Evolutionary conservation across 345 rosid species (phyloP).

Genomic region (Xanthoceras sorbifolium): DNA sequence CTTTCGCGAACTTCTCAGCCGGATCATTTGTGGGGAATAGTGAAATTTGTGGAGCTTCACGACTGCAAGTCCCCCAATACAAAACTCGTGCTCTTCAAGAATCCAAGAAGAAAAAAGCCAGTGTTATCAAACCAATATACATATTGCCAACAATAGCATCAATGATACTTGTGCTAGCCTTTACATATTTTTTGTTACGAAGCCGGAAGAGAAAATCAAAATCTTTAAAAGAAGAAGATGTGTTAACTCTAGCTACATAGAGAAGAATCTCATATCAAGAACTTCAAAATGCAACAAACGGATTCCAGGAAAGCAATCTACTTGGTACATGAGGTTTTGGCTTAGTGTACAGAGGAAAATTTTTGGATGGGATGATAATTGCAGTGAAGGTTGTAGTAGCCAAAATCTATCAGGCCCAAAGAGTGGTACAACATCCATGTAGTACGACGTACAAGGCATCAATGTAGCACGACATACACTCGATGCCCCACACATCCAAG

Average conservation of each 20-base stretch:
- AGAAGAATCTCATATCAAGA: neutral
- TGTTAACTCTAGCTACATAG: neutral
- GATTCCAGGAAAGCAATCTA: neutral
- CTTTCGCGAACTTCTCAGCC: slow-evolving; percentile 16
- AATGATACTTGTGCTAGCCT: neutral
- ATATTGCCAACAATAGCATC: neutral
- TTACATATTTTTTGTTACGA: neutral
- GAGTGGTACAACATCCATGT: neutral
- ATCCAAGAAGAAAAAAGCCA: neutral
- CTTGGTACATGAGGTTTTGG: neutral
- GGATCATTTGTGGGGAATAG: slow-evolving; percentile 13
- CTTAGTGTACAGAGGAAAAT: neutral
- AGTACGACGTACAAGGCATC: too few species aligned
- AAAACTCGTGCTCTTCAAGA: neutral
- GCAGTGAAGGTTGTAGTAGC: neutral
- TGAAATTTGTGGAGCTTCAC: neutral
- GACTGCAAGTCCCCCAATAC: neutral
- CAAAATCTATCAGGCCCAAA: too few species aligned
- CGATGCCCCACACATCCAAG: too few species aligned
- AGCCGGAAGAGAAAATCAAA: neutral
- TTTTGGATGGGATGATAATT: neutral
- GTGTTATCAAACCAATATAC: neutral
- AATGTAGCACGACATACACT: too few species aligned
- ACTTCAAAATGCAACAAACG: neutral
- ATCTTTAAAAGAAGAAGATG: neutral